phyloP scores from a whole-genome alignment of 176 grass and related monocot genomes.

The Carex cristatella region DNA sequence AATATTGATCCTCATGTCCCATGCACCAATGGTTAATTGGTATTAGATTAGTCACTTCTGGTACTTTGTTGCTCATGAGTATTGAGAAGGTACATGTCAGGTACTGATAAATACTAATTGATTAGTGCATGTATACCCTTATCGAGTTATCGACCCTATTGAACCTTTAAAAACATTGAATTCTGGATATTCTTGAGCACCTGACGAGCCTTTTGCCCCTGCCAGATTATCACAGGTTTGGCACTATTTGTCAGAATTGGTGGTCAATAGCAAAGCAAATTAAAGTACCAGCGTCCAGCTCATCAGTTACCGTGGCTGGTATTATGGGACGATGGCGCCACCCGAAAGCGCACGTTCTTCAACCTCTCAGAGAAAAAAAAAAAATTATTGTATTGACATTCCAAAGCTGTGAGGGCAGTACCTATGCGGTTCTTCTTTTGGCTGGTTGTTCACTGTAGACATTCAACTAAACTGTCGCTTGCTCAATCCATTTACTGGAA shows the following conservation, averaged over 20 bases:
- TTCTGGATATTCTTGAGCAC: not conserved
- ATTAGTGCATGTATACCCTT: no score
- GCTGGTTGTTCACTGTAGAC: not conserved
- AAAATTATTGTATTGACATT: not conserved
- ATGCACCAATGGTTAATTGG: no score
- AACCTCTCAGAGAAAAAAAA: not conserved
- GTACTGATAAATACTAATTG: no score
- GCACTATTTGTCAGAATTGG: constrained; percentile 1
- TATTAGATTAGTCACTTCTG: no score
- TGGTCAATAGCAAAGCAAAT: not conserved
- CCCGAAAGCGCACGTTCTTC: not conserved
- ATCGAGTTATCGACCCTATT: no score
- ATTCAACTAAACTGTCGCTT: not conserved
- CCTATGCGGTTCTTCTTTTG: not conserved
- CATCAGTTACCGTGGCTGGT: not conserved
- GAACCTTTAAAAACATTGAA: no score
- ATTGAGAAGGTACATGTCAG: no score
- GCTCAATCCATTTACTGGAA: constrained; percentile 7
- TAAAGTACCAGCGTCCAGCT: not conserved
- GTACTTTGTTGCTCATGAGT: no score
- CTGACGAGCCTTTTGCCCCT: not conserved
- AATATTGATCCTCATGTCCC: no score
- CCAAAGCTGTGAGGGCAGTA: not conserved
- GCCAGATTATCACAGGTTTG: not conserved
- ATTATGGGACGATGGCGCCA: not conserved